Evolutionary conservation across 345 rosid species (phyloP).

Genomic region (Arabis alpina): DNA sequence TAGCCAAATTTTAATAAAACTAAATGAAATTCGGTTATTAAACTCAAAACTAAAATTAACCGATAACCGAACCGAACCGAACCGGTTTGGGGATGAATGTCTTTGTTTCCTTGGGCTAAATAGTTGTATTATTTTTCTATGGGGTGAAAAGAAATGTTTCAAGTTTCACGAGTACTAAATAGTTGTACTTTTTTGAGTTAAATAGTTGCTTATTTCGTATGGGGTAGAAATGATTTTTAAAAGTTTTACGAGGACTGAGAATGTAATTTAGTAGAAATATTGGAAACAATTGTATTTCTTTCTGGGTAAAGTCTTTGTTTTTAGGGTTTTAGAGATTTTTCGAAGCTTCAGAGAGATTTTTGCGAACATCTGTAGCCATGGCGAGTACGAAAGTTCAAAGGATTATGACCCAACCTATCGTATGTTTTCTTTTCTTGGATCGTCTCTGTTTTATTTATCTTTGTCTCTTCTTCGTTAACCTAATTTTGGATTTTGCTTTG

Average conservation of each 20-base stretch:
- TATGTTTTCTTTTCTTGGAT: slow-evolving; percentile 23
- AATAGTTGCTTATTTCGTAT: not conserved
- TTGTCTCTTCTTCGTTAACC: not conserved
- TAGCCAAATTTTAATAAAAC: too few relatives aligned
- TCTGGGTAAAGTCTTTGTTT: not conserved
- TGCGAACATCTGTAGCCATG: slow-evolving; percentile 48
- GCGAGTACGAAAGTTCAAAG: slow-evolving; percentile 90
- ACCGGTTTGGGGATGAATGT: too few relatives aligned
- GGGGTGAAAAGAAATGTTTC: too few relatives aligned
- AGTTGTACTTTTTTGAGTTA: too few relatives aligned
- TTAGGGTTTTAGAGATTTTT: slow-evolving; percentile 36
- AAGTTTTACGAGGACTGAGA: not conserved
- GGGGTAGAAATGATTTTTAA: not conserved
- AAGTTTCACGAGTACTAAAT: too few relatives aligned
- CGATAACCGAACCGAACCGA: too few relatives aligned
- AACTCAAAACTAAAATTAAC: too few relatives aligned
- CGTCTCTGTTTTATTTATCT: not conserved
- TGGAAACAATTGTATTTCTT: not conserved
- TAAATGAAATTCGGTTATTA: too few relatives aligned
- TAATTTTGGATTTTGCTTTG: slow-evolving; percentile 2
- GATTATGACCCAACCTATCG: slow-evolving; percentile 89
- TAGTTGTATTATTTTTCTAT: too few relatives aligned
- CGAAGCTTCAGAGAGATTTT: slow-evolving; percentile 15
- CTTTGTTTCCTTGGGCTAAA: too few relatives aligned
- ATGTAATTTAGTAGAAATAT: not conserved